Evolutionary conservation across 2,329 filamentous ascomycete species (phyloP).

Genomic region (Calonectria honghensis): DNA sequence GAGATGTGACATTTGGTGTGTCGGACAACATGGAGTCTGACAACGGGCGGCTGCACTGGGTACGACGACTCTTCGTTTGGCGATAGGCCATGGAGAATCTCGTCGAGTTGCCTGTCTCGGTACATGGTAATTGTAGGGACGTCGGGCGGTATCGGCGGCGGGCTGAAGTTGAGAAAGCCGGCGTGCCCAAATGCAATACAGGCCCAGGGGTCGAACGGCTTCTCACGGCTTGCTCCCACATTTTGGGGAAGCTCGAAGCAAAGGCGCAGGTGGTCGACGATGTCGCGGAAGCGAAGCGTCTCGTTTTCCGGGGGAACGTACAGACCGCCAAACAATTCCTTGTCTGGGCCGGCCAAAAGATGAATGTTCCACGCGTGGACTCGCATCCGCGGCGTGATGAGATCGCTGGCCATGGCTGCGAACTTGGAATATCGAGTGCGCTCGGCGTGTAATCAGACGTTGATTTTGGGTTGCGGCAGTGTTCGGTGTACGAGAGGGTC

Average conservation of each 20-base stretch:
- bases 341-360: slow-evolving; percentile 16
- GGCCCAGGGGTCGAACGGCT: neutral
- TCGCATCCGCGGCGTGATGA: slow-evolving; percentile 35
- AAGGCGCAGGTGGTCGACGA: slow-evolving; percentile 29
- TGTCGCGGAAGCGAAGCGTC: slow-evolving; percentile 24
- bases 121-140: slow-evolving; percentile 4
- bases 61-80: neutral
- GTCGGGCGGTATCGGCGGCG: neutral
- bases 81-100: neutral
- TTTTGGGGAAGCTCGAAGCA: slow-evolving; percentile 28
- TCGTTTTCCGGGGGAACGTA: slow-evolving; percentile 14
- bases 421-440: neutral
- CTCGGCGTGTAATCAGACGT: neutral
- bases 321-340: slow-evolving; percentile 33
- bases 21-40: neutral
- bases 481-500: neutral
- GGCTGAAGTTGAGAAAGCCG: neutral
- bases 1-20: neutral
- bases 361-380: slow-evolving; percentile 41
- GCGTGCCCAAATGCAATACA: neutral
- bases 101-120: neutral
- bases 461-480: neutral
- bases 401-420: neutral
- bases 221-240: neutral
- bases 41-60: neutral